Conservation (phyloP, 805 yeast genomes). For the Dipodascus albidus region DNA sequence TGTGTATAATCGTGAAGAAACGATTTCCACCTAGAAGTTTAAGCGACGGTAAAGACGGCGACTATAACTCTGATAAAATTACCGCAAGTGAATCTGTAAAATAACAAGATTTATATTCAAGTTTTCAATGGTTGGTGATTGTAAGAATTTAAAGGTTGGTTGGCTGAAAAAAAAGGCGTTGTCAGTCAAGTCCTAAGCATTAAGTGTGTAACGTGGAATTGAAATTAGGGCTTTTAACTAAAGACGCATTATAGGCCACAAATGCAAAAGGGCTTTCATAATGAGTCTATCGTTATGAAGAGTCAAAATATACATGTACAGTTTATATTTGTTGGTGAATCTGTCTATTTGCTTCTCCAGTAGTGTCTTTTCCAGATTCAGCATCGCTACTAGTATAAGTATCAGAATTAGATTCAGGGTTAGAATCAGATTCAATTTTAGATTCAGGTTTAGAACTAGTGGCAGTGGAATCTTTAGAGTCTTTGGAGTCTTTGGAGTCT, state of each 20-base stretch:
- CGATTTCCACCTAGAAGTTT: background rate
- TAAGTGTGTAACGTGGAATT: background rate
- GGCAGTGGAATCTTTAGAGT: too few species aligned
- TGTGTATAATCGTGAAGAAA: background rate
- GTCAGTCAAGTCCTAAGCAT: background rate
- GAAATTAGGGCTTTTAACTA: background rate
- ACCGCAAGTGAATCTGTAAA: background rate
- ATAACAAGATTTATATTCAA: too few species aligned
- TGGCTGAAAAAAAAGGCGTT: background rate
- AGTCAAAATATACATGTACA: background rate
- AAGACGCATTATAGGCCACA: too few species aligned
- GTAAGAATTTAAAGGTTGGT: background rate
- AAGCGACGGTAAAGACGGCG: background rate
- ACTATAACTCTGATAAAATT: too few species aligned
- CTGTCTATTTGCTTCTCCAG: background rate
- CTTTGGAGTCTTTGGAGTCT: too few species aligned
- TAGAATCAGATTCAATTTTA: too few species aligned
- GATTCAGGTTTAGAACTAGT: too few species aligned
- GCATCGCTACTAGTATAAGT: too few species aligned
- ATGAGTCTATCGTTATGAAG: background rate
- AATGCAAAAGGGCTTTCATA: too few species aligned
- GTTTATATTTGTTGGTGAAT: background rate
- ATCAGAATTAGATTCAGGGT: too few species aligned
- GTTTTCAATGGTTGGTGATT: background rate
- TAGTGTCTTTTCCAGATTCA: too few species aligned